phyloP scores from a whole-genome alignment of 495 filamentous ascomycete genomes.

The Ascobolus immersus region DNA sequence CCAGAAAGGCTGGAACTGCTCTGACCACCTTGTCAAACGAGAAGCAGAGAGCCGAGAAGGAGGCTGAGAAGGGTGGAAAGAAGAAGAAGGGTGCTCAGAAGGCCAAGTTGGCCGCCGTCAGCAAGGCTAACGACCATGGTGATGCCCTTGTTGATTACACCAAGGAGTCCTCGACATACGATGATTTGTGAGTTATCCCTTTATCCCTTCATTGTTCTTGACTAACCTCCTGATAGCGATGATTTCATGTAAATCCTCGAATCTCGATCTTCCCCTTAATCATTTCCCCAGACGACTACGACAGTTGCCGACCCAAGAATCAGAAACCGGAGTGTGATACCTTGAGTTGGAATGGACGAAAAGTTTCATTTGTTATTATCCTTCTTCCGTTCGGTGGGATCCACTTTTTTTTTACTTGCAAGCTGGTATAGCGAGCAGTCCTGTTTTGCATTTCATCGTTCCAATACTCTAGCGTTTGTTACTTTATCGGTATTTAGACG shows the following conservation, averaged over 20 bases:
- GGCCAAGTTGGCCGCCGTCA: constrained; percentile 43
- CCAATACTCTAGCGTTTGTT: no score
- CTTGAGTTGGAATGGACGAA: no score
- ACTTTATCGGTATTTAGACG: no score
- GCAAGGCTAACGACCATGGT: constrained; percentile 33
- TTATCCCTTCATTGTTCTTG: constrained; percentile 3
- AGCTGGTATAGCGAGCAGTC: no score
- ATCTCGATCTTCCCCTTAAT: no score
- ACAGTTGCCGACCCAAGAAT: no score
- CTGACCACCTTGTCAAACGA: constrained; percentile 77
- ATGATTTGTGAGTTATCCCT: constrained; percentile 51
- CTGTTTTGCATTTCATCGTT: no score
- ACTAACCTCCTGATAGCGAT: constrained; percentile 20
- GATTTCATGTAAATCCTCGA: constrained; percentile 53
- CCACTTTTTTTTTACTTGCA: no score
- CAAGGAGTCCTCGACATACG: constrained; percentile 19
- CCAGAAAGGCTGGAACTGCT: constrained; percentile 75
- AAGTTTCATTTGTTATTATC: no score
- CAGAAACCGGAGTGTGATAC: no score
- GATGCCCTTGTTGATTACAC: constrained; percentile 48
- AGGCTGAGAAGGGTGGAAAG: constrained; percentile 79
- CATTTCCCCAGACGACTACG: no score
- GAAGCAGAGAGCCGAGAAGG: constrained; percentile 98
- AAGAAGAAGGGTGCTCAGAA: constrained; percentile 90
- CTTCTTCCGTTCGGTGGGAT: no score